Conservation (phyloP, 2,329 filamentous ascomycete species). For the Pyrenochaeta sp. region DNA sequence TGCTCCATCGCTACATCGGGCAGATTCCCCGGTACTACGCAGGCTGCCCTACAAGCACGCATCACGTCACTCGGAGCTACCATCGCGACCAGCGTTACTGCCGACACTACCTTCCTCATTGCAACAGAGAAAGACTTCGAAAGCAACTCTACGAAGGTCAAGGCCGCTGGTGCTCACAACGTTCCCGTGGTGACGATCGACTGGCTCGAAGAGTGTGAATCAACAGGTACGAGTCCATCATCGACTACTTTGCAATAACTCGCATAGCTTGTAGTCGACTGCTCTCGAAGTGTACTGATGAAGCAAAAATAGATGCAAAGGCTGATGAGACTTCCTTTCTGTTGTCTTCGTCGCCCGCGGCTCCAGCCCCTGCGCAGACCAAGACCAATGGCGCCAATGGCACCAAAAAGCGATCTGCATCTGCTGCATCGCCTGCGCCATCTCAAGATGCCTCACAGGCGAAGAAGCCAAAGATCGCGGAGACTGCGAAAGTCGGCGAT, state of each 20-base stretch:
- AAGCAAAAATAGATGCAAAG: no score
- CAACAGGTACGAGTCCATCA: slow-evolving; percentile 41
- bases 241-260: no score
- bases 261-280: no score
- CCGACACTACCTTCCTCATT: slow-evolving; percentile 64
- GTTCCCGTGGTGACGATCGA: slow-evolving; percentile 65
- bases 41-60: slow-evolving; percentile 57
- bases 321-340: slow-evolving; percentile 52
- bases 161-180: slow-evolving; percentile 54
- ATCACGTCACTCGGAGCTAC: slow-evolving; percentile 60
- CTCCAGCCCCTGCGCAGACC: slow-evolving; percentile 8
- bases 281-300: no score
- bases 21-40: slow-evolving; percentile 63
- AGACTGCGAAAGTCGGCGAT: slow-evolving; percentile 51
- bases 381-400: slow-evolving; percentile 31
- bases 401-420: slow-evolving; percentile 43
- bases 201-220: slow-evolving; percentile 68
- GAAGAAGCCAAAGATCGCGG: slow-evolving; percentile 32
- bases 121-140: slow-evolving; percentile 62
- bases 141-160: slow-evolving; percentile 61
- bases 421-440: slow-evolving; percentile 19
- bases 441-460: slow-evolving; percentile 15
- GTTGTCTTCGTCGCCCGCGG: slow-evolving; percentile 10
- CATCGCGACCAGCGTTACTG: slow-evolving; percentile 57
- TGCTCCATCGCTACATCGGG: slow-evolving; percentile 66